A percentile compares a stretch with the other conserved stretches of the same genome.
Evolutionary conservation across 106 monocot genomes (phyloP).

Genomic region (Dendrobium chrysotoxum): DNA sequence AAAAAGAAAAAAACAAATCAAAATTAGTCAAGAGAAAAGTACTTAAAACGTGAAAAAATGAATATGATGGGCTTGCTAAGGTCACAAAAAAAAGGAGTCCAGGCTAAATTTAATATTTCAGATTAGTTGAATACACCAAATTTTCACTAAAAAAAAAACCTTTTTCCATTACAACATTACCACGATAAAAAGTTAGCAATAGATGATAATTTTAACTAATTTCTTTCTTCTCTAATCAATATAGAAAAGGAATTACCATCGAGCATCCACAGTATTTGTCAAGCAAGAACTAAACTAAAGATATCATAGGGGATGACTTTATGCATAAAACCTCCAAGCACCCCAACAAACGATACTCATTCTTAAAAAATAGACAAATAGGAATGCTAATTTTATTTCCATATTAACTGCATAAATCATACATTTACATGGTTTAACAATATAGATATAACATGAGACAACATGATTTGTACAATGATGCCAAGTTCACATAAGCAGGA

Average conservation of each 20-base stretch:
- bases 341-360: background rate
- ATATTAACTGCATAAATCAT: background rate
- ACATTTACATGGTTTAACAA: slow-evolving; percentile 1
- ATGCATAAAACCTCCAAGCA: background rate
- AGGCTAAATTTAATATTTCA: background rate
- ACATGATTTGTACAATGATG: background rate
- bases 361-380: background rate
- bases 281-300: background rate
- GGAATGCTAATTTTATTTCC: background rate
- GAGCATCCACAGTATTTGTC: background rate
- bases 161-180: background rate
- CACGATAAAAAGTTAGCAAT: background rate
- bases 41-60: background rate
- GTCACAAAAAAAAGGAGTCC: background rate
- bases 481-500: background rate
- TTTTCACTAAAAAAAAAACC: background rate
- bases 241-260: background rate
- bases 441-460: background rate
- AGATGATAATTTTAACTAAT: background rate
- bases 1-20: background rate
- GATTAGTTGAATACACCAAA: background rate
- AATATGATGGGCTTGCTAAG: background rate
- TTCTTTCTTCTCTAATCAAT: background rate
- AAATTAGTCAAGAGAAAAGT: background rate
- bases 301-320: background rate